Evolutionary conservation across 257 asterid genomes (phyloP), one percentile per base, ranked within the genome.

Genomic region (Solanum chilense): DNA sequence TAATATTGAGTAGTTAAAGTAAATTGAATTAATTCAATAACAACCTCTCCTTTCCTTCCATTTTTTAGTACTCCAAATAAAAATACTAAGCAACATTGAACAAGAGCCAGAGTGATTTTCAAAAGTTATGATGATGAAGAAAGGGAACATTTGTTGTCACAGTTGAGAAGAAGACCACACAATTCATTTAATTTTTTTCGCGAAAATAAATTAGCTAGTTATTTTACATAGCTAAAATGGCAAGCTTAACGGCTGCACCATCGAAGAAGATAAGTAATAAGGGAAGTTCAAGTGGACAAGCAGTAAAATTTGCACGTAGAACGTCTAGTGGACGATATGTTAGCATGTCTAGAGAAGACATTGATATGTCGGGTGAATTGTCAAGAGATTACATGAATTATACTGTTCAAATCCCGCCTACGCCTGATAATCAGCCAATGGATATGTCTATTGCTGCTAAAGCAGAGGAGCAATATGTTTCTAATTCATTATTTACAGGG

Each of bases 391-490:
- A 94, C 91, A 94, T 89, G 92, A 94, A 94, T 81, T 96, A 94
- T 88, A 94, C 98, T 0, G 98, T 96, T 5, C 98, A 94, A 45
- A 94, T 96, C 13, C 98, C 98, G 11, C 98, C 98, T 1, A 96
- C 98, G 14, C 98, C 98, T 2, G 98, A 96, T 25, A 96, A 96
- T 81, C 97, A 94, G 84, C 98, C 98, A 3, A 94, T 93, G 96
- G 98, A 95, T 39, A 49, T 91, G 9, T 92, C 93, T 0, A 93
- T 94, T 23, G 98, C 98, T 2, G 90, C 96, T 2, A 96, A 96
- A 71, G 99, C 98, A 0, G 98, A 96, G 89, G 99, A 96, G 82
- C 99, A 96, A 73, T 96, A 96, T 27, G 98, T 96, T 4, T 92
- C 98, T 1, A 96, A 95, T 89, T 96, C 99, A 1, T 90, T 95